Conservation (phyloP, 129 eudicot genomes). For the Pittosporum tobira region DNA sequence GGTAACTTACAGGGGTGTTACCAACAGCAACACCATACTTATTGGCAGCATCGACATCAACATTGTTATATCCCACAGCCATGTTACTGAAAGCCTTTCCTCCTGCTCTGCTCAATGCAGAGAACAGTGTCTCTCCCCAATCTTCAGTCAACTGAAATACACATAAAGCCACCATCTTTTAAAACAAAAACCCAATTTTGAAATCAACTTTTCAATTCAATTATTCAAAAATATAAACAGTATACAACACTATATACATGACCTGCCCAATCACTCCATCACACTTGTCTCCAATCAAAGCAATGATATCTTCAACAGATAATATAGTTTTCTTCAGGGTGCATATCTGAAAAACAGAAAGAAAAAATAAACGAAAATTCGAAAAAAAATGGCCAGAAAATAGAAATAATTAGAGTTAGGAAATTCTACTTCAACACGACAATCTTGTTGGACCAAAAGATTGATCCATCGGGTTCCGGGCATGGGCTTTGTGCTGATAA, state of each 20-base stretch:
- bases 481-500: slow-evolving; percentile 91
- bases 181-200: neutral
- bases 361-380: neutral
- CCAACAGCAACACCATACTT: slow-evolving; percentile 98
- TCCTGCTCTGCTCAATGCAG: slow-evolving; percentile 94
- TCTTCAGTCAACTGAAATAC: slow-evolving; percentile 78
- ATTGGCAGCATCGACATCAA: slow-evolving; percentile 82
- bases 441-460: slow-evolving; percentile 77
- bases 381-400: neutral
- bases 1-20: slow-evolving; percentile 84
- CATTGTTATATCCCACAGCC: slow-evolving; percentile 99
- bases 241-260: neutral
- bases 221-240: neutral
- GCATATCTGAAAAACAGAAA: slow-evolving; percentile 49
- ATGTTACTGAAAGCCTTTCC: slow-evolving; percentile 96
- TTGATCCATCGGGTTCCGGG: slow-evolving; percentile 98
- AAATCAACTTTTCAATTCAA: neutral
- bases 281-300: slow-evolving; percentile 82
- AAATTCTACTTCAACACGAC: slow-evolving; percentile 75
- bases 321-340: slow-evolving; percentile 87
- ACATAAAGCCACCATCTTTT: neutral
- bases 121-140: slow-evolving; percentile 96
- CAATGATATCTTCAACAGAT: slow-evolving; percentile 88
- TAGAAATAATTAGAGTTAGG: neutral
- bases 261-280: slow-evolving; percentile 99